These are phyloP conservation scores for Aspergillus sp. DNA, from an alignment of 2,329 filamentous ascomycete species.

Conservation along the genomic window DNA sequence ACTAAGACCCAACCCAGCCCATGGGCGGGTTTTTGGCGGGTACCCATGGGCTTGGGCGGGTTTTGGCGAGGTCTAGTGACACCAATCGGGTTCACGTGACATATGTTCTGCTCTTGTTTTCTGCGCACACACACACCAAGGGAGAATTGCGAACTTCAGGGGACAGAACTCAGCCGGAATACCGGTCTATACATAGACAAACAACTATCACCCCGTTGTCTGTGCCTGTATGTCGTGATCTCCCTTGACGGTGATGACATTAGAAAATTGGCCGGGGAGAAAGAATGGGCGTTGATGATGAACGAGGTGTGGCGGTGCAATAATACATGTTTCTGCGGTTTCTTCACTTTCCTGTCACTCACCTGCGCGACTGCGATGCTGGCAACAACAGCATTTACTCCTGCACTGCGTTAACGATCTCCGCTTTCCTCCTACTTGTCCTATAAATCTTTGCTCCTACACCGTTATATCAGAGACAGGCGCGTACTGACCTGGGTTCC, in stretches of 20 bases:
- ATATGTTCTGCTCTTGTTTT: background rate
- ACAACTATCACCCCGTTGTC: background rate
- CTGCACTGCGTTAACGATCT: constrained; percentile 14
- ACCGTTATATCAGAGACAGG: background rate
- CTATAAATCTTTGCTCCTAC: background rate
- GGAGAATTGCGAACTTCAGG: background rate
- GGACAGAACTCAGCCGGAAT: background rate
- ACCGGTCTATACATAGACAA: constrained; percentile 3
- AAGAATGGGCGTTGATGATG: constrained; percentile 6
- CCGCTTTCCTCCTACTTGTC: background rate
- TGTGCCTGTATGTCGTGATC: constrained; percentile 11
- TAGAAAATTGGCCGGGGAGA: constrained; percentile 1
- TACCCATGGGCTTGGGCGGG: too few species aligned
- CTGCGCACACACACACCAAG: constrained; percentile 1
- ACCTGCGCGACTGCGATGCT: constrained; percentile 14
- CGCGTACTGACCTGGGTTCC: constrained; percentile 32
- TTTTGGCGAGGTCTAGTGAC: too few species aligned
- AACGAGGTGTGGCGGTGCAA: constrained; percentile 27
- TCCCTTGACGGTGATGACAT: constrained; percentile 14
- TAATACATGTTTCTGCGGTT: constrained; percentile 10
- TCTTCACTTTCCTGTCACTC: constrained; percentile 3
- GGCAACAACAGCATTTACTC: constrained; percentile 21
- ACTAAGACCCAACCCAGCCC: too few species aligned
- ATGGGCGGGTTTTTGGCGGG: too few species aligned
- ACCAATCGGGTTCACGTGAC: constrained; percentile 13